Base-by-base conservation (phyloP, 192 early-diverging fungal genomes). In the Backusella westeae region DNA sequence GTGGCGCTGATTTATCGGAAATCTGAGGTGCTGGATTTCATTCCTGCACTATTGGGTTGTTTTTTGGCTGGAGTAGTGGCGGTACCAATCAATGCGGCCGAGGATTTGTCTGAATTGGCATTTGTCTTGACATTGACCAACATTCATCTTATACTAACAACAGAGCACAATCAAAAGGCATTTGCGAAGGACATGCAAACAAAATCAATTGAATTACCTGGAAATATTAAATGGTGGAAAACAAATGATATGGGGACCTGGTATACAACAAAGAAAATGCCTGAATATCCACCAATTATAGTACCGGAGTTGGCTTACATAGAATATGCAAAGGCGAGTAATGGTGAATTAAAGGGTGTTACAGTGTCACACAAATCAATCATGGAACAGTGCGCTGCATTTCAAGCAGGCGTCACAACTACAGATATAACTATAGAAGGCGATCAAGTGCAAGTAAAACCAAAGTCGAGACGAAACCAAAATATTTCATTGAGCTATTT, bases 291-390 rank as follows among this genome's bases (percentile, higher is more conserved):
- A 6, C 73, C 79, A 19, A 87, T 88, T 53, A 77, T 82, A 5
- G 53, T 81, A 4, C 79, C 87, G 14, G 94, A 96, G 36, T 79
- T 93, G 29, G 95, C 95, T 7, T 96, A 95, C 71, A 90, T 96
- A 44, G 94, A 95, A 81, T 96, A 93, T 73, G 92, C 91, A 75
- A 96, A 95, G 74, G 91, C 91, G 69, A 90, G 90, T 8, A 92
- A 91, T 73, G 93, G 94, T 52, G 91, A 94, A 81, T 84, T 96
- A 14, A 96, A 96, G 81, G 95, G 95, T 42, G 92, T 94, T 23
- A 88, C 90, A 42, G 82, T 96, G 19, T 90, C 91, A 15, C 94
- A 96, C 74, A 82, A 88, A 19, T 89, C 91, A 1, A 89, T 96
- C 39, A 89, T 96, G 80, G 79, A 87, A 46, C 94, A 94, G 72